Conservation (phyloP, 1,284 basidiomycete species). For the Pseudozyma flocculosa region DNA sequence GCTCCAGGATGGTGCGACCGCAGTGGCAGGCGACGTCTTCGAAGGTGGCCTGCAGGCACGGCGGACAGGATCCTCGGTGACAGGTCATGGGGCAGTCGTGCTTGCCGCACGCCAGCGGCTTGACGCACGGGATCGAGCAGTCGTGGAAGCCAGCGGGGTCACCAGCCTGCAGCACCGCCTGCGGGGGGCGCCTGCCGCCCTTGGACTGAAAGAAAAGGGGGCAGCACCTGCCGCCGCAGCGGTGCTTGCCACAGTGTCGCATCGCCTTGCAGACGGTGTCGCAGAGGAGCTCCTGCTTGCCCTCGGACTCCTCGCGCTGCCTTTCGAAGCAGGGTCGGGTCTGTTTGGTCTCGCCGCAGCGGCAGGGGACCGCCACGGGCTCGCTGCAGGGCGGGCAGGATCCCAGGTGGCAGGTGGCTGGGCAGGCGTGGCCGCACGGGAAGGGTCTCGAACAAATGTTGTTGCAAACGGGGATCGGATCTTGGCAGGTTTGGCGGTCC, state of each 20-base stretch:
- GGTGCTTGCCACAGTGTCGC: constrained; percentile 49
- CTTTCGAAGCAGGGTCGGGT: constrained; percentile 36
- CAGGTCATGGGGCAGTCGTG: constrained; percentile 51
- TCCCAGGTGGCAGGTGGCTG: constrained; percentile 43
- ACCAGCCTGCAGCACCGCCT: constrained; percentile 38
- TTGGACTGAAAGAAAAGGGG: constrained; percentile 49
- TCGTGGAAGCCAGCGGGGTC: constrained; percentile 54
- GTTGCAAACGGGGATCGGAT: constrained; percentile 48
- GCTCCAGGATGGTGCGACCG: constrained; percentile 54
- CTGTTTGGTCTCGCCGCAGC: constrained; percentile 52
- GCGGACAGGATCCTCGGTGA: constrained; percentile 54
- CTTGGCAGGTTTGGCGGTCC: constrained; percentile 36
- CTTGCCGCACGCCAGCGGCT: constrained; percentile 46
- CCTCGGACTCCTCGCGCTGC: constrained; percentile 29
- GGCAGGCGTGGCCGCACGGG: constrained; percentile 47
- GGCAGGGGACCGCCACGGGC: constrained; percentile 49
- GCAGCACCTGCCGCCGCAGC: constrained; percentile 49
- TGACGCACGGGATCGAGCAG: constrained; percentile 45
- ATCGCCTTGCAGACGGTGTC: constrained; percentile 43
- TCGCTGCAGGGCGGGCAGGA: constrained; percentile 49
- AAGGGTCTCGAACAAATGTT: constrained; percentile 36
- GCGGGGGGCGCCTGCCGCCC: constrained; percentile 31
- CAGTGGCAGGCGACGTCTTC: constrained; percentile 54
- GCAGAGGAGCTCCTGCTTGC: constrained; percentile 45
- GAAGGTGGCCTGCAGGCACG: constrained; percentile 54